Evolutionary conservation across 2,329 filamentous ascomycete genomes (phyloP).

Genomic region (Thelonectria discophora): DNA sequence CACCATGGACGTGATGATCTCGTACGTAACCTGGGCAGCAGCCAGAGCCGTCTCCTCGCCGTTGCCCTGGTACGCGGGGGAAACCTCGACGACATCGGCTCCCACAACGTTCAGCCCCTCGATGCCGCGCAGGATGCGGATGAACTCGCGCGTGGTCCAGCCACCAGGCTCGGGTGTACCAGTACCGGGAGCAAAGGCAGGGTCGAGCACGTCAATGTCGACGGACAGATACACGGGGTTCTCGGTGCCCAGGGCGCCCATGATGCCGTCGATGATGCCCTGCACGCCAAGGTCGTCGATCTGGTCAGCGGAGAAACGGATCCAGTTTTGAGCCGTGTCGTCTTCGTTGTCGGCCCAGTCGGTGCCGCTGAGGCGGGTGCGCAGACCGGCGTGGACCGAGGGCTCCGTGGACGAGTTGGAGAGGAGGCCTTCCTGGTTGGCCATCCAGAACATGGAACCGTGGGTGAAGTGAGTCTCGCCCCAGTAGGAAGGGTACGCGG

Average conservation of each 20-base stretch:
- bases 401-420: slow-evolving; percentile 73
- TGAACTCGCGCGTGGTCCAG: slow-evolving; percentile 90
- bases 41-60: slow-evolving; percentile 85
- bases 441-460: slow-evolving; percentile 92
- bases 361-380: slow-evolving; percentile 75
- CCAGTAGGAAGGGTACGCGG: slow-evolving; percentile 83
- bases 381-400: slow-evolving; percentile 83
- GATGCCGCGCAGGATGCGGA: slow-evolving; percentile 81
- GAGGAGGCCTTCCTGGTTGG: slow-evolving; percentile 81
- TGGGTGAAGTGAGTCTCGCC: slow-evolving; percentile 75
- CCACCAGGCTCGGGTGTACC: slow-evolving; percentile 91
- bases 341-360: slow-evolving; percentile 75
- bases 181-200: slow-evolving; percentile 72
- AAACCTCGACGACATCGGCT: slow-evolving; percentile 87
- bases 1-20: slow-evolving; percentile 82
- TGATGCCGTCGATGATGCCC: slow-evolving; percentile 76
- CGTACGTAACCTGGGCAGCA: slow-evolving; percentile 84
- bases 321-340: slow-evolving; percentile 79
- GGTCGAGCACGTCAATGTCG: slow-evolving; percentile 89
- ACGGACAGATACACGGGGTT: slow-evolving; percentile 81
- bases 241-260: slow-evolving; percentile 76
- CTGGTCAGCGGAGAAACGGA: slow-evolving; percentile 81
- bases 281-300: slow-evolving; percentile 82
- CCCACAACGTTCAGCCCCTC: slow-evolving; percentile 87
- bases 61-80: slow-evolving; percentile 82